Percentiles rank a stretch among this genome's conserved stretches.
Conservation (phyloP, 345 rosid genomes). For the Isatis tinctoria region DNA sequence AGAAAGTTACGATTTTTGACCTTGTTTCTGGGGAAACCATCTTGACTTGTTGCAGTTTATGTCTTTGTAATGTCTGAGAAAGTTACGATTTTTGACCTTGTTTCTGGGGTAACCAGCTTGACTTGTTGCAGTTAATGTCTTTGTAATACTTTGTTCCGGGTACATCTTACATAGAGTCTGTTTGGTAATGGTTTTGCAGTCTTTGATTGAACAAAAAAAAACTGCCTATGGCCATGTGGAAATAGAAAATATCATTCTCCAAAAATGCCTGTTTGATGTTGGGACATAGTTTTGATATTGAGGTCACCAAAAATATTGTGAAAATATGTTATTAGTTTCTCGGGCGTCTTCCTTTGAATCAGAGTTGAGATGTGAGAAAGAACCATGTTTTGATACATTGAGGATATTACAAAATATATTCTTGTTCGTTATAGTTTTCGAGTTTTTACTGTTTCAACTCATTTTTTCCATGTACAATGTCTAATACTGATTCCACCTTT, state of each 20-base stretch:
- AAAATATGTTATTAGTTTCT: neutral
- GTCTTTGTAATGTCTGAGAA: neutral
- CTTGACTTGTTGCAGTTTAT: neutral
- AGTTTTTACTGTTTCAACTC: neutral
- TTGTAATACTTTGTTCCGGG: too few species aligned
- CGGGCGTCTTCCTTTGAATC: neutral
- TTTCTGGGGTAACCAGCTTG: too few species aligned
- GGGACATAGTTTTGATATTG: neutral
- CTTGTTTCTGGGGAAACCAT: neutral
- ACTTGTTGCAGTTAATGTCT: too few species aligned
- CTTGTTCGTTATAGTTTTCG: neutral
- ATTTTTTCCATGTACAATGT: neutral
- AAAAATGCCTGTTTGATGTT: neutral
- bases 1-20: conserved; percentile 12
- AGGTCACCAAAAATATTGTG: neutral
- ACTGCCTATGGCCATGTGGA: neutral
- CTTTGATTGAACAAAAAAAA: neutral
- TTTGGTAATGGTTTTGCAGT: neutral
- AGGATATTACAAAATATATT: neutral
- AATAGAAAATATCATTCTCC: neutral
- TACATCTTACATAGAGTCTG: neutral
- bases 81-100: too few species aligned
- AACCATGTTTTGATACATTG: neutral
- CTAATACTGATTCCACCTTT: conserved; percentile 1
- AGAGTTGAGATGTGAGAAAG: neutral